Conservation (phyloP, 2,329 filamentous ascomycete genomes). For the Phyllosticta capitalensis region DNA sequence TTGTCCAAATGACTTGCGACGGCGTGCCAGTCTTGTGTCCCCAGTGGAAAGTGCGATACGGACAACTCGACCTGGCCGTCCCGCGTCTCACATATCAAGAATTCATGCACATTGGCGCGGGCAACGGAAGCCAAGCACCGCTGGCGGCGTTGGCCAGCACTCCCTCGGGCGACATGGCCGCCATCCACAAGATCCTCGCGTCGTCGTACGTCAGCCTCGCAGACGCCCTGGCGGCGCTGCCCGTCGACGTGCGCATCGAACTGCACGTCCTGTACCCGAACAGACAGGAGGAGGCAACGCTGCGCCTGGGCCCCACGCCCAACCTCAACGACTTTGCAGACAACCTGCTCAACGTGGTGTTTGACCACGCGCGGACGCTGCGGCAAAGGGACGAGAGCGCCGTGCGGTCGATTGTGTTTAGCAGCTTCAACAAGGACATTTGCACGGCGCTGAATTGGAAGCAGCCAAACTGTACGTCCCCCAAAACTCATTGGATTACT, state of each 20-base stretch:
- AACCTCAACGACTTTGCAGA: slow-evolving; percentile 87
- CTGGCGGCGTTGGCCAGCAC: slow-evolving; percentile 21
- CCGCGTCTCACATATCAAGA: slow-evolving; percentile 67
- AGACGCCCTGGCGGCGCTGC: slow-evolving; percentile 66
- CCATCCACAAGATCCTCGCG: slow-evolving; percentile 62
- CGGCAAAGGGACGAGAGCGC: slow-evolving; percentile 54
- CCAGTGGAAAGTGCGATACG: slow-evolving; percentile 66
- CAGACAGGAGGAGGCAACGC: slow-evolving; percentile 56
- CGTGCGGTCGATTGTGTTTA: slow-evolving; percentile 84
- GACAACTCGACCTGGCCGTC: slow-evolving; percentile 71
- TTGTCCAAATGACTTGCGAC: slow-evolving; percentile 85
- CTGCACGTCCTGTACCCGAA: slow-evolving; percentile 87
- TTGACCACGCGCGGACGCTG: slow-evolving; percentile 73
- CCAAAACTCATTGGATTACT: background rate
- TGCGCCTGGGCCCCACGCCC: slow-evolving; percentile 62
- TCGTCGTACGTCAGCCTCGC: slow-evolving; percentile 69
- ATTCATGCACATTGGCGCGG: slow-evolving; percentile 45
- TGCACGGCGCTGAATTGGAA: slow-evolving; percentile 98
- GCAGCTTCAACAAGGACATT: slow-evolving; percentile 79
- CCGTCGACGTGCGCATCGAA: slow-evolving; percentile 75
- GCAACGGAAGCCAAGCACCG: slow-evolving; percentile 20
- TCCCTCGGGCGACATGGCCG: slow-evolving; percentile 33
- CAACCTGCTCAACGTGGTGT: slow-evolving; percentile 72
- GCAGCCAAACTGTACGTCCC: slow-evolving; percentile 74
- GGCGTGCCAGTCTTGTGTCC: slow-evolving; percentile 81